Evolutionary conservation across 2,329 filamentous ascomycete genomes (phyloP).

Genomic region (Fusarium sp.): DNA sequence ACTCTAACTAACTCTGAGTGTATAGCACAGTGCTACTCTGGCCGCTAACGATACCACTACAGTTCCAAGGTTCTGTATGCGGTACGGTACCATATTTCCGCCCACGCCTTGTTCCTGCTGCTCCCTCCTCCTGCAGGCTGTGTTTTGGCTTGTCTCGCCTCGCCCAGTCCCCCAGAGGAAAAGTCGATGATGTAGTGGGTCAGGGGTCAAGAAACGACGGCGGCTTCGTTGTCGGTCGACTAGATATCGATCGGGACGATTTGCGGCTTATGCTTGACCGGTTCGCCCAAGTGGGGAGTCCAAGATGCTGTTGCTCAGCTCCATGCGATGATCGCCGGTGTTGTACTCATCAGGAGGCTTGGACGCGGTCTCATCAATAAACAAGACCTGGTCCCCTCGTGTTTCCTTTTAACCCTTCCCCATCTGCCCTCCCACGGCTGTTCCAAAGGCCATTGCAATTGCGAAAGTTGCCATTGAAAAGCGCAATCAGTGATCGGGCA

Average conservation of each 20-base stretch:
- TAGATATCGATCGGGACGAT: conserved; percentile 21
- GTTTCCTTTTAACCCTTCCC: conserved; percentile 3
- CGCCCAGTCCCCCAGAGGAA: background rate
- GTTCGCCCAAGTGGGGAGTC: conserved; percentile 33
- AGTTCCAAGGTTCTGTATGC: too few relatives aligned
- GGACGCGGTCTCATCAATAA: conserved; percentile 13
- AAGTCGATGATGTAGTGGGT: conserved; percentile 48
- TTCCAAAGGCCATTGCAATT: conserved; percentile 14
- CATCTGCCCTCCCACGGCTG: background rate
- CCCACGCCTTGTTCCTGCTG: conserved; percentile 16
- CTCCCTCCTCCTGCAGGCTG: background rate
- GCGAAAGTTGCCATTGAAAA: conserved; percentile 15
- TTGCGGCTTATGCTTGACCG: conserved; percentile 28
- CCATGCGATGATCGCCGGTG: conserved; percentile 32
- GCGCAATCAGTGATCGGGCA: conserved; percentile 9
- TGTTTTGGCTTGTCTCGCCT: conserved; percentile 26
- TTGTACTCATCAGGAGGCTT: conserved; percentile 36
- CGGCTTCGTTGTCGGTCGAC: conserved; percentile 31
- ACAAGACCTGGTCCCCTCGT: background rate
- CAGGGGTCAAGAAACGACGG: conserved; percentile 45
- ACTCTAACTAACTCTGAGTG: background rate
- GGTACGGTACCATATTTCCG: background rate
- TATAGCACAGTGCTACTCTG: background rate
- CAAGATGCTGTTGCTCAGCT: conserved; percentile 33
- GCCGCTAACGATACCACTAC: too few relatives aligned